A percentile compares a stretch with the other conserved stretches of the same genome.
Evolutionary conservation across 2,329 filamentous ascomycete species (phyloP).

Genomic region (Zalaria sp.): DNA sequence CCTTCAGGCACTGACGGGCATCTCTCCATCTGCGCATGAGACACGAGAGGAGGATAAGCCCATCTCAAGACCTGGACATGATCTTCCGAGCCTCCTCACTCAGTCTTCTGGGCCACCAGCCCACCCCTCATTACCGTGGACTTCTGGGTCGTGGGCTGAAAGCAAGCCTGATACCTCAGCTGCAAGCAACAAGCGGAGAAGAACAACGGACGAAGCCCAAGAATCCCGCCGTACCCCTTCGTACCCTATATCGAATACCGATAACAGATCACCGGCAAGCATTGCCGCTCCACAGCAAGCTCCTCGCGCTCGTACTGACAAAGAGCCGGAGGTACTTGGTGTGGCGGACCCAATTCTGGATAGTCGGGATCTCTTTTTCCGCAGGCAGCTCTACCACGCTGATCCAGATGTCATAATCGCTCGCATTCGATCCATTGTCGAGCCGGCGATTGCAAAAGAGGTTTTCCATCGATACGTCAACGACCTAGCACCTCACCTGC

Average conservation of each 20-base stretch:
- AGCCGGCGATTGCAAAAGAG: constrained; percentile 34
- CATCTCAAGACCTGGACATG: too few relatives aligned
- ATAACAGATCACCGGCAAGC: too few relatives aligned
- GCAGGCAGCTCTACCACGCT: constrained; percentile 8
- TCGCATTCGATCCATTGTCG: constrained; percentile 33
- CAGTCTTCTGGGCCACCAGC: not conserved
- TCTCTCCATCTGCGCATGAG: not conserved
- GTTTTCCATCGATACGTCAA: constrained; percentile 44
- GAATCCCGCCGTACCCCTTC: not conserved
- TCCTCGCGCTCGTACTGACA: not conserved
- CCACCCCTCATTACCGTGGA: not conserved
- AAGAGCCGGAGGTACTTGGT: not conserved
- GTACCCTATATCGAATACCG: too few relatives aligned
- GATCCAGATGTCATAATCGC: constrained; percentile 15
- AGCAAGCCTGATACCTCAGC: not conserved
- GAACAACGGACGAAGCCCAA: not conserved
- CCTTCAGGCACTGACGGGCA: not conserved
- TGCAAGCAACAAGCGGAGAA: not conserved
- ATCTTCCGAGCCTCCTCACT: too few relatives aligned
- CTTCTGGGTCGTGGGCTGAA: not conserved
- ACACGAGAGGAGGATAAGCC: too few relatives aligned
- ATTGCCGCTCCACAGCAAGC: too few relatives aligned
- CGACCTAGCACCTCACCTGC: constrained; percentile 40
- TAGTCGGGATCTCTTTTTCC: not conserved
- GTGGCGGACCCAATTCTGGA: not conserved